Evolutionary conservation across 73 alveolate genomes (phyloP), one percentile per base, ranked within the genome.

Genomic region (Paramecium pentaurelia): DNA sequence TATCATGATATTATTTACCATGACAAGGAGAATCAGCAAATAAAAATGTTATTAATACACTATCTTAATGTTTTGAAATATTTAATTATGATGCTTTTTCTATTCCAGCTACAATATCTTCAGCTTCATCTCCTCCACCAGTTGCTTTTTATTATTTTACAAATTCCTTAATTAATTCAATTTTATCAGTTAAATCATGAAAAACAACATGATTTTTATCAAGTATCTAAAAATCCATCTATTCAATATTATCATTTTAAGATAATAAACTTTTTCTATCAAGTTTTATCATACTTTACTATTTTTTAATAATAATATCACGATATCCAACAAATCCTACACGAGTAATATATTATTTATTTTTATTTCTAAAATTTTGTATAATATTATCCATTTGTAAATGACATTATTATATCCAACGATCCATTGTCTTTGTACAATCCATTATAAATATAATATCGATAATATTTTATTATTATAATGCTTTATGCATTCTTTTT

Each of bases 101-200:
- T 18, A 86, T 42, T 25, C 91, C 93, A 9, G 92, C 93, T 18
- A 68, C 11, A 12, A 86, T 42, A 86, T 86, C 93, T 68, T 86
- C 93, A 68, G 93, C 93, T 22, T 51, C 93, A 86, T 86, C 93
- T 4, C 93, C 93, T 0, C 93, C 93, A 28, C 93, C 93, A 30
- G 0, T 1, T 12, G 93, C 93, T 8, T 59, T 60, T 58, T 58
- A 27, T 32, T 68, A 11, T n/a, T 42, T 22, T 20, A 86, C 32
- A 86, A 86, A 86, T 44, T 86, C 28, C 8, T 86, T 34, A 58
- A 60, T 47, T 18, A 20, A 32, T 4, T 22, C 47, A 71, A 60
- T 60, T n/a, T 86, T 28, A 58, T 30, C 25, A 6, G 59, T 86
- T 8, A 86, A 27, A n/a, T 86, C 70, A 60, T 58, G 90, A 47